Conservation (phyloP, 352 stramenopile species). For the Phytophthora macrochlamydospora region DNA sequence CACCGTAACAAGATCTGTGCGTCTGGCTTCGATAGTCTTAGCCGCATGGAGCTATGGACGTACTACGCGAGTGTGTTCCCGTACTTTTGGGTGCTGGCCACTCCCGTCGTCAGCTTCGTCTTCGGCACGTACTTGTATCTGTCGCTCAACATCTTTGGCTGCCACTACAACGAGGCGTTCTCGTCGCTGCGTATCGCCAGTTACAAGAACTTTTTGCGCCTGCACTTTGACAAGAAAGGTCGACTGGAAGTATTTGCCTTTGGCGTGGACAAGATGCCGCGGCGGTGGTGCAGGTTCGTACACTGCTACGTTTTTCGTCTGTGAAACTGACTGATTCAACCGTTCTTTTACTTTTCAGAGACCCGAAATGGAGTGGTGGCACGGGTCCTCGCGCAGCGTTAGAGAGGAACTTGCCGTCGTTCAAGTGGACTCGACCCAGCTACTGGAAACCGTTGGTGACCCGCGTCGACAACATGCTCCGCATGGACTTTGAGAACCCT, state of each 20-base stretch:
- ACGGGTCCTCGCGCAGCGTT: constrained; percentile 45
- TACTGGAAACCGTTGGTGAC: constrained; percentile 86
- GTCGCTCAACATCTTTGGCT: constrained; percentile 82
- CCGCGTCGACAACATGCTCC: constrained; percentile 85
- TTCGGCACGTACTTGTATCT: constrained; percentile 88
- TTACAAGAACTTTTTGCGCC: constrained; percentile 91
- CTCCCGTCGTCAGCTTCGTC: constrained; percentile 77
- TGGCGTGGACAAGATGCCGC: constrained; percentile 91
- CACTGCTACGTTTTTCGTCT: constrained; percentile 4
- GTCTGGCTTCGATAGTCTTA: constrained; percentile 59
- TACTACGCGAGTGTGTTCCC: constrained; percentile 87
- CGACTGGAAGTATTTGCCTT: constrained; percentile 85
- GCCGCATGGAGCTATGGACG: constrained; percentile 75
- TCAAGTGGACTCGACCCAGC: constrained; percentile 75
- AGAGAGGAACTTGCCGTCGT: constrained; percentile 68
- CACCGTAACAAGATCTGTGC: constrained; percentile 84
- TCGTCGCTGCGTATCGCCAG: constrained; percentile 86
- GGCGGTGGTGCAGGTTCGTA: constrained; percentile 70
- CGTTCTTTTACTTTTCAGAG: constrained; percentile 39
- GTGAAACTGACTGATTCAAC: neutral
- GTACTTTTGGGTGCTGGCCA: constrained; percentile 90
- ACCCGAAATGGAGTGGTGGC: constrained; percentile 78
- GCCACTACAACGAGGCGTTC: constrained; percentile 92
- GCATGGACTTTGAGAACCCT: constrained; percentile 85
- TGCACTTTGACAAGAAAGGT: constrained; percentile 77